Evolutionary conservation across 192 early-diverging fungal species (phyloP), one percentile per base, ranked within the genome.

Genomic region (Paraglomus occultum): DNA sequence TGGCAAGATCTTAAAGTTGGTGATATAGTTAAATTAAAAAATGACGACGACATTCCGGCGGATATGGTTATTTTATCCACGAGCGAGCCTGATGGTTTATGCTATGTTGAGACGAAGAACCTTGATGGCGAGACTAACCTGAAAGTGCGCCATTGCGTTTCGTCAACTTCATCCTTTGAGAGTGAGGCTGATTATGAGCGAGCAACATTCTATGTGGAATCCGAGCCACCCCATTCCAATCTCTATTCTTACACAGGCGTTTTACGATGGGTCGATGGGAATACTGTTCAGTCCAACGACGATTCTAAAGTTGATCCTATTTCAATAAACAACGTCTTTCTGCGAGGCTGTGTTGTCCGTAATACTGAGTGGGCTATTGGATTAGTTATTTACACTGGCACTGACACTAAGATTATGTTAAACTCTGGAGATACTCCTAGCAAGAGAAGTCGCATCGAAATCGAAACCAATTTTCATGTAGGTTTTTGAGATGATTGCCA

Each of bases 41-140:
- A 93, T 45, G 85, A 97, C 70, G 92, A 96, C 39, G 66, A 88
- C 10, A 88, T 98, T 47, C 97, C 97, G 0, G 97, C 94, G 1
- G 97, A 99, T 79, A 72, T 98, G 31, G 77, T 97, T 17, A 85
- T 97, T 74, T 82, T 99, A 7, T 83, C 87, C 6, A 88, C 94
- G 12, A 92, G 90, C 22, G 97, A 95, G 55, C 79, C 84, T 4
- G 93, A 95, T 67, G 87, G 88, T 51, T 73, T 91, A 0, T 95
- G 93, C 64, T 97, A 92, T 76, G 84, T 96, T n/a, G 97, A 99
- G 77, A 99, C 97, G 0, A 96, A 99, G 71, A 95, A 97, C 72
- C 83, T 99, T 46, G 97, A 99, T 67, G 97, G 97, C 65, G 97
- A 99, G 74, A 99, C 97, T 8, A 99, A 97, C 71, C 81, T 99